phyloP scores from a whole-genome alignment of 768 basidiomycete species.

The Pisolithus marmoratus region DNA sequence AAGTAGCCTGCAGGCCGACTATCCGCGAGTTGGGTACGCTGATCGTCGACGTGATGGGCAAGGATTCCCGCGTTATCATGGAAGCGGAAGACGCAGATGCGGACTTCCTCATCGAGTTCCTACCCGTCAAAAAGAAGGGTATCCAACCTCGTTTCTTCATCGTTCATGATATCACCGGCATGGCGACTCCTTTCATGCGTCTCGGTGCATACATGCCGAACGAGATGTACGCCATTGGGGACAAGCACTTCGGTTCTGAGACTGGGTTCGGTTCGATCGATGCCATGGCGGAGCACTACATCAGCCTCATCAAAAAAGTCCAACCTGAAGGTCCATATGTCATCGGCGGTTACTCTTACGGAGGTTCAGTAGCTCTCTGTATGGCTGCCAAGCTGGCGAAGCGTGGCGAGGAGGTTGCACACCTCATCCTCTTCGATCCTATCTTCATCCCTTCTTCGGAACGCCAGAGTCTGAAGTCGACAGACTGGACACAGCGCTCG shows the following conservation, averaged over 20 bases:
- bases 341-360: constrained; percentile 23
- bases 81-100: constrained; percentile 26
- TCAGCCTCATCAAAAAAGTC: constrained; percentile 20
- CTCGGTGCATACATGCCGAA: constrained; percentile 27
- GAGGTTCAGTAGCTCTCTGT: constrained; percentile 24
- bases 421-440: constrained; percentile 24
- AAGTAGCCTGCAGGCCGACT: constrained; percentile 14
- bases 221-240: constrained; percentile 30
- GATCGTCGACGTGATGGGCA: constrained; percentile 24
- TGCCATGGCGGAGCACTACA: constrained; percentile 28
- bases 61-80: constrained; percentile 24
- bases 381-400: constrained; percentile 20
- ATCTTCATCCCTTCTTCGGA: constrained; percentile 24
- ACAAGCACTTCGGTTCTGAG: constrained; percentile 25
- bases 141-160: constrained; percentile 21
- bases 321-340: constrained; percentile 24
- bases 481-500: constrained; percentile 25
- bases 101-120: constrained; percentile 24
- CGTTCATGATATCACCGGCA: constrained; percentile 28
- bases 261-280: constrained; percentile 25
- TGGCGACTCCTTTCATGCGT: constrained; percentile 28
- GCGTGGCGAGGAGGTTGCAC: constrained; percentile 19
- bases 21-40: constrained; percentile 20
- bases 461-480: constrained; percentile 25
- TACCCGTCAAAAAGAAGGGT: constrained; percentile 28